phyloP scores from a whole-genome alignment of 164 flowering plant genomes.

The Vitis rupestris region DNA sequence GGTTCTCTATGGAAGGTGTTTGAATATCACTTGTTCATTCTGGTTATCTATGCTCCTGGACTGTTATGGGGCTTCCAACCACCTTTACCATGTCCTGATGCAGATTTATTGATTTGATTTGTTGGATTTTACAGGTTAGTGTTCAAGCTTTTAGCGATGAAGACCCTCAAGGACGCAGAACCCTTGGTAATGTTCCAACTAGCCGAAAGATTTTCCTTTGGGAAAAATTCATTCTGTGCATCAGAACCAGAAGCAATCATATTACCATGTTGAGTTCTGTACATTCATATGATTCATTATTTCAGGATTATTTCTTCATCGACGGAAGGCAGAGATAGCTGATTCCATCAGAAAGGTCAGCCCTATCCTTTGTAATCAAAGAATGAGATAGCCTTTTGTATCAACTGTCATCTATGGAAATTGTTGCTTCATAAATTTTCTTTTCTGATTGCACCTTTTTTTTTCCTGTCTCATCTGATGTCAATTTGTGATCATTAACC shows the following conservation, averaged over 20 bases:
- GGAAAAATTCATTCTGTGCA: background rate
- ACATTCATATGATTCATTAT: background rate
- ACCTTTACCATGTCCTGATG: slow-evolving; percentile 1
- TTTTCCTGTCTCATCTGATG: background rate
- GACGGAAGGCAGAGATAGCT: slow-evolving; percentile 82
- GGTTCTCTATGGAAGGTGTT: slow-evolving; percentile 98
- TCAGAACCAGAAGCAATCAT: background rate
- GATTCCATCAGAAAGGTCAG: slow-evolving; percentile 78
- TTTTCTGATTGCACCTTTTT: background rate
- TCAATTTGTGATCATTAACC: background rate
- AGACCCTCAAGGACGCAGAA: slow-evolving; percentile 98
- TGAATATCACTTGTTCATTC: background rate
- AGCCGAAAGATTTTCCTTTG: background rate
- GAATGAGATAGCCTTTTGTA: background rate
- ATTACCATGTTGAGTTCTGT: slow-evolving; percentile 1
- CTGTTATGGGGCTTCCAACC: background rate
- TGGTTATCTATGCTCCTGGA: background rate
- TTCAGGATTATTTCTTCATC: slow-evolving; percentile 93
- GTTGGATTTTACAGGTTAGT: slow-evolving; percentile 57
- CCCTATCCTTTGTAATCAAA: slow-evolving; percentile 1
- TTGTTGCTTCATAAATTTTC: background rate
- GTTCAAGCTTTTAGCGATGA: slow-evolving; percentile 98
- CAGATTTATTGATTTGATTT: slow-evolving; percentile 1
- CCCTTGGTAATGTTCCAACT: slow-evolving; percentile 68
- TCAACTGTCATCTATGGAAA: background rate